Evolutionary conservation across 1,284 basidiomycete species (phyloP).

Genomic region (Agaricales sp.): DNA sequence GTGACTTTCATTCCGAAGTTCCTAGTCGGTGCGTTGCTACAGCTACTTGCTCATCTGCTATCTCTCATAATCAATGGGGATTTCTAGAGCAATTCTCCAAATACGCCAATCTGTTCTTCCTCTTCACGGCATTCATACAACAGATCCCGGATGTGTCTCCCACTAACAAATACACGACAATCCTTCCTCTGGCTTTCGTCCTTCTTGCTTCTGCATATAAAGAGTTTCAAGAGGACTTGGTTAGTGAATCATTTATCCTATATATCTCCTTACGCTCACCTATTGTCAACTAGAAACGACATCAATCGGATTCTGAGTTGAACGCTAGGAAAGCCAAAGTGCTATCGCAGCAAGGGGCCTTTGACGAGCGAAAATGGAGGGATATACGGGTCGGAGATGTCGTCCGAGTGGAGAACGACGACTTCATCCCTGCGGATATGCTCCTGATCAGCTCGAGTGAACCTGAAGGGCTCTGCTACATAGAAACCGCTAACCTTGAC

Average conservation of each 20-base stretch:
- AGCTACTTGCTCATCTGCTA: not conserved
- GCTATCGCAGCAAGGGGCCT: slow-evolving; percentile 55
- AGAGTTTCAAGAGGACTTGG: slow-evolving; percentile 91
- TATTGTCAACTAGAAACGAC: slow-evolving; percentile 71
- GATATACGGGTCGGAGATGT: slow-evolving; percentile 89
- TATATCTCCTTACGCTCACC: not conserved
- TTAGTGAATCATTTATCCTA: slow-evolving; percentile 22
- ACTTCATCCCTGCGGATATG: slow-evolving; percentile 95
- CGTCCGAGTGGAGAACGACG: slow-evolving; percentile 83
- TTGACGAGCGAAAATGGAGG: slow-evolving; percentile 79
- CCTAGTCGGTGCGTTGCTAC: slow-evolving; percentile 58
- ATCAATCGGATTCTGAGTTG: slow-evolving; percentile 89
- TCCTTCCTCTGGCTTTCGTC: slow-evolving; percentile 84
- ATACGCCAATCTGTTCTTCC: slow-evolving; percentile 98
- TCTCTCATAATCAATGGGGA: too few relatives aligned
- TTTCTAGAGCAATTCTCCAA: slow-evolving; percentile 90
- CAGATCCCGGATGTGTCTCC: slow-evolving; percentile 98
- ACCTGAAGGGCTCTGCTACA: slow-evolving; percentile 94
- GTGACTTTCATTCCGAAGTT: slow-evolving; percentile 92
- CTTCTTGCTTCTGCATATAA: slow-evolving; percentile 95
- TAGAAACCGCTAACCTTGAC: slow-evolving; percentile 96
- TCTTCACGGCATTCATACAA: slow-evolving; percentile 97
- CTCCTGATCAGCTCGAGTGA: slow-evolving; percentile 85
- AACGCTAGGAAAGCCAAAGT: slow-evolving; percentile 81
- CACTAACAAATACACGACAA: slow-evolving; percentile 93